A percentile compares a stretch with the other conserved stretches of the same genome.
phyloP scores from a whole-genome alignment of 2,329 filamentous ascomycete genomes.

The Aspergillus uvarum region DNA sequence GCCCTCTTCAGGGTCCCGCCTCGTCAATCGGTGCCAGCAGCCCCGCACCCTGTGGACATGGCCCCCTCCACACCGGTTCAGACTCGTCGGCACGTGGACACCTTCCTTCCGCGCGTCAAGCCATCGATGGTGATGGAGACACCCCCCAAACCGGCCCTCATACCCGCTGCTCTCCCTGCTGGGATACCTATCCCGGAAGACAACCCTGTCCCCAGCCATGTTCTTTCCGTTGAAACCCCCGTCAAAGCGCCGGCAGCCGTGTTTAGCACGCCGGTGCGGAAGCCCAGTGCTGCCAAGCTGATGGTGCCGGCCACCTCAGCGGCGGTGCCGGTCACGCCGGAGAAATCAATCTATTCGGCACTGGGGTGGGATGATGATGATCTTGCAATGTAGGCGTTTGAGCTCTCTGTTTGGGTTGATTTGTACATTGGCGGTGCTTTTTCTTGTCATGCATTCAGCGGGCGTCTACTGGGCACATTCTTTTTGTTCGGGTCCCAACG shows the following conservation, averaged over 20 bases:
- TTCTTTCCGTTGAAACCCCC: constrained; percentile 1
- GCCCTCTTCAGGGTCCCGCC: constrained; percentile 28
- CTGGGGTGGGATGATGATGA: constrained; percentile 49
- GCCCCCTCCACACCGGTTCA: constrained; percentile 32
- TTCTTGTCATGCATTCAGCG: not conserved
- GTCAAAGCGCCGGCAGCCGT: constrained; percentile 15
- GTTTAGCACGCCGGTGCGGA: constrained; percentile 33
- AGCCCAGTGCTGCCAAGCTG: constrained; percentile 23
- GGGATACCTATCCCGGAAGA: not conserved
- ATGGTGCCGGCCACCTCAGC: constrained; percentile 16
- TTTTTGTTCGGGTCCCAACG: not conserved
- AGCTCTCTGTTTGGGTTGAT: not conserved
- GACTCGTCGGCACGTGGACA: constrained; percentile 20
- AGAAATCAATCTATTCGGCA: constrained; percentile 44
- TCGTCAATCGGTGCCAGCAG: constrained; percentile 21
- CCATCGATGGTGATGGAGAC: constrained; percentile 32
- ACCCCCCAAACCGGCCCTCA: constrained; percentile 24
- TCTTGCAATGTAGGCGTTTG: constrained; percentile 16
- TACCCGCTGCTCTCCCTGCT: constrained; percentile 8
- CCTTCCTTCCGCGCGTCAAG: constrained; percentile 13
- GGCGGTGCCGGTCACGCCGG: constrained; percentile 31
- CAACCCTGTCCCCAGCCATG: not conserved
- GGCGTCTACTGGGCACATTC: not conserved
- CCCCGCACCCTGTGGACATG: constrained; percentile 23
- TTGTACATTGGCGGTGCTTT: constrained; percentile 13